Evolutionary conservation across 352 stramenopile genomes (phyloP), one percentile per base, ranked within the genome.

Genomic region (Phytophthora quininea): DNA sequence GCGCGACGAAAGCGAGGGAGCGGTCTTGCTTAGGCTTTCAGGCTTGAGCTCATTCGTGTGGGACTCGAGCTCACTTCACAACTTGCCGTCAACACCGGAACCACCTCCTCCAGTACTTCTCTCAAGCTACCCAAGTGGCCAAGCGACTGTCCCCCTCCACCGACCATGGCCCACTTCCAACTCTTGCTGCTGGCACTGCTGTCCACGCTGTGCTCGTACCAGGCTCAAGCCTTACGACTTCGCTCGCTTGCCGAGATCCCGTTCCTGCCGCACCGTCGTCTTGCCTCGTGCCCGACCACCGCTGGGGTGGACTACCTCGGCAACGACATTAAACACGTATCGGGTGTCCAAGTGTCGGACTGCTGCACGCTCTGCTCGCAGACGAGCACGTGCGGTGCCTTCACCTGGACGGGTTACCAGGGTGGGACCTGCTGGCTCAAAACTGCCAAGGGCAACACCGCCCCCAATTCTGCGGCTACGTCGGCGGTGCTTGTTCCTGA

Each of bases 261-360:
- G 11, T 68, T 72, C 47, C 37, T 72, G 12, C 32, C 58, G 46
- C 64, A 68, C 47, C 64, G 64, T n/a, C 64, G 27, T 24, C 61
- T 73, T 32, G 49, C 60, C 8, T 53, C 64, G 19, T 75, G 67
- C 57, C 40, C 62, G n/a, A 74, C 71, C 14, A 69, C 71, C 5
- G 5, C 62, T 2, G 74, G 67, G 33, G 61, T 81, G 40, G 80
- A 87, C 61, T 89, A 82, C 48, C 66, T 79, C 6, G 77, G 71
- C 52, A 81, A 74, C 54, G 75, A 86, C 55, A 69, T 89, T 24
- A 66, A 71, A 14, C 45, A 37, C 45, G 62, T 62, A 10, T 50
- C 31, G 29, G 59, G 51, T 24, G 38, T 58, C 3, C 47, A 64
- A 5, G 58, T 64, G 3, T 60, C 54, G 14, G 65, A 68, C 32